These are phyloP conservation scores for Candida ficus DNA, from an alignment of 805 yeast species.

Conservation along the genomic window DNA sequence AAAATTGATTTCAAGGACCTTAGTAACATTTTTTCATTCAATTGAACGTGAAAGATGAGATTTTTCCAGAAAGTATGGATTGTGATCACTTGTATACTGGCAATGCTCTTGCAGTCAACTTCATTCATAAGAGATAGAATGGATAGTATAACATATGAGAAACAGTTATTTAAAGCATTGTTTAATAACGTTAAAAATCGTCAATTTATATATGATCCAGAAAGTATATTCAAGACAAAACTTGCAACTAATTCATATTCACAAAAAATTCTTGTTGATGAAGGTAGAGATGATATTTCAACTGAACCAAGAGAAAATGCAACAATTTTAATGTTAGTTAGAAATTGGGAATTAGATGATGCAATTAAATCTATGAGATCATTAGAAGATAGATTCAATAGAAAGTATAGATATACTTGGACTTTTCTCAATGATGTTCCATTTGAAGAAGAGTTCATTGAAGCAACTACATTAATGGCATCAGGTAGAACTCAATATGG, in stretches of 20 bases:
- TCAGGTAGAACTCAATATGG: slow-evolving; percentile 65
- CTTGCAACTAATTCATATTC: slow-evolving; percentile 37
- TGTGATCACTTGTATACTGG: slow-evolving; percentile 19
- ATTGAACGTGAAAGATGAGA: slow-evolving; percentile 20
- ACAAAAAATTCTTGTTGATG: slow-evolving; percentile 24
- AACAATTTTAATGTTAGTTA: slow-evolving; percentile 78
- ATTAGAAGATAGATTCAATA: slow-evolving; percentile 70
- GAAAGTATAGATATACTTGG: slow-evolving; percentile 66
- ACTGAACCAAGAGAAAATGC: slow-evolving; percentile 66
- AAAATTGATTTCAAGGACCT: too few species aligned
- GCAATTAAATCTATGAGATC: slow-evolving; percentile 75
- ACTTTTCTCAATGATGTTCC: slow-evolving; percentile 73
- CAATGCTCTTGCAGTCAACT: slow-evolving; percentile 18
- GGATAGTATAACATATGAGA: slow-evolving; percentile 16
- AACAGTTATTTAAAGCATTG: slow-evolving; percentile 19
- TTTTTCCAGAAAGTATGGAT: slow-evolving; percentile 25
- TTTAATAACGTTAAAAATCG: slow-evolving; percentile 18
- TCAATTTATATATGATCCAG: slow-evolving; percentile 12
- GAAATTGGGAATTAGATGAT: slow-evolving; percentile 73
- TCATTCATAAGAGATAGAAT: slow-evolving; percentile 18
- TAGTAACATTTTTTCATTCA: too few species aligned
- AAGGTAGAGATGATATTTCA: slow-evolving; percentile 29
- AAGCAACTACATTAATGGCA: slow-evolving; percentile 55
- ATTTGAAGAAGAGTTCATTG: slow-evolving; percentile 57
- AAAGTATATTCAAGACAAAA: slow-evolving; percentile 25